Evolutionary conservation across 306 rosid species (phyloP), one percentile per base, ranked within the genome.

Genomic region (Begonia fuchsioides): DNA sequence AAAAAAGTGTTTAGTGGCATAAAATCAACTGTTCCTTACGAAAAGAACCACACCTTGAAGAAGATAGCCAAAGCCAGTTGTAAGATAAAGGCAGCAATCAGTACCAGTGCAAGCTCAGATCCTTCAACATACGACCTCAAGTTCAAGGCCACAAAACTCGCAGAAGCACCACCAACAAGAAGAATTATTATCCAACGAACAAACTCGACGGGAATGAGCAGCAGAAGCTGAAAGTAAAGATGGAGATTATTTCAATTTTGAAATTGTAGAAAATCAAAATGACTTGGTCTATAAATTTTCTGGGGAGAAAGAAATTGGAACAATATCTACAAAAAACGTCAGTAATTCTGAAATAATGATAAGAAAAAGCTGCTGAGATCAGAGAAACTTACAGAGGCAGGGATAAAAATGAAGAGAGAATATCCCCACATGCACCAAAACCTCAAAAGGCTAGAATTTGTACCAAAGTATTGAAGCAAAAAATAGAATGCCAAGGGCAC

Each of bases 371-470:
- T 47, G 53, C 50, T 44, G 47, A 46, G 55, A 62, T 65, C 16
- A 58, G 17, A 62, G 57, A 13, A 57, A 76, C 97, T 84, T 73
- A 90, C 97, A 10, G 93, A 81, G 52, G 90, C 84, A 46, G 63
- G 62, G 59, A 81, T 53, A 69, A 90, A 90, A 62, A 90, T 69
- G 75, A 81, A 65, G 61, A 90, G 95, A 58, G 97, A 90, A 72
- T 90, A 90, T 40, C 97, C 97, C 97, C 97, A 90, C 93, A 90
- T 69, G 66, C 95, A 90, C 97, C 97, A 90, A 63, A 84, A 77
- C 48, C 65, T 76, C 54, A 84, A 49, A 54, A 90, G 93, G 71
- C 71, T 81, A 39, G 87, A 68, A 56, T 68, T 76, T 47, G 95
- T 56, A 53, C 97, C 97, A 80, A 81, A 46, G 55, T 90, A 84